Evolutionary conservation across 2,329 filamentous ascomycete species (phyloP), one percentile per base, ranked within the genome.

Genomic region (Didymellaceae sp.): DNA sequence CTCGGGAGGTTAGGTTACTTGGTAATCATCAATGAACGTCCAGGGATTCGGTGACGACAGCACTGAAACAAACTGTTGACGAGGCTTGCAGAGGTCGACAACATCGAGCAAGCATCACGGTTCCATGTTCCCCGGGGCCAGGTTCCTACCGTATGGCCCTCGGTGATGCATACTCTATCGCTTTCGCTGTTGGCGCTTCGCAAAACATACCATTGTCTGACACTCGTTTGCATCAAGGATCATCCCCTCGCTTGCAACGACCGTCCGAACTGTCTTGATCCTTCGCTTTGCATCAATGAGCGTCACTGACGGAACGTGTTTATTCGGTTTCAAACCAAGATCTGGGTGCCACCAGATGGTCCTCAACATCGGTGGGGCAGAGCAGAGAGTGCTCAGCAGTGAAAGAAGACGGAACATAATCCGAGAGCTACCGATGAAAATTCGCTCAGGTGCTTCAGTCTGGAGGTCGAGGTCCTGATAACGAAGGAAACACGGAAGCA

Each of bases 141-240:
- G 42, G n/a, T 20, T 32, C 25, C 32, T 42, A 31, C 26, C 13
- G 31, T 24, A 32, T 5, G 21, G 32, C 30, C 18, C 37, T 46
- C 25, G 16, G 30, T 31, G 42, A 21, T 21, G 37, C 48, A 46
- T 38, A 42, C 22, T 43, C 32, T 24, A 38, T 43, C 48, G 43
- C 32, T 46, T 18, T 31, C 20, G 7, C 21, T 14, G 37, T 28
- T n/a, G 26, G 42, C 48, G 48, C 48, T 52, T 52, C 48, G 48
- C 48, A 52, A 52, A 52, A 52, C 48, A 46, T 52, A 31, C 48
- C 48, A 32, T 11, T 38, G 48, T 52, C 46, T 46, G 48, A 39
- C 38, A 33, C 21, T n/a, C 21, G 43, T n/a, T 14, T 46, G 37
- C 33, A 33, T 14, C 48, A 31, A 42, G 48, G 38, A 46, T 52